Evolutionary conservation across 2,329 filamentous ascomycete genomes (phyloP).

Genomic region (Stachybotrys chartarum): DNA sequence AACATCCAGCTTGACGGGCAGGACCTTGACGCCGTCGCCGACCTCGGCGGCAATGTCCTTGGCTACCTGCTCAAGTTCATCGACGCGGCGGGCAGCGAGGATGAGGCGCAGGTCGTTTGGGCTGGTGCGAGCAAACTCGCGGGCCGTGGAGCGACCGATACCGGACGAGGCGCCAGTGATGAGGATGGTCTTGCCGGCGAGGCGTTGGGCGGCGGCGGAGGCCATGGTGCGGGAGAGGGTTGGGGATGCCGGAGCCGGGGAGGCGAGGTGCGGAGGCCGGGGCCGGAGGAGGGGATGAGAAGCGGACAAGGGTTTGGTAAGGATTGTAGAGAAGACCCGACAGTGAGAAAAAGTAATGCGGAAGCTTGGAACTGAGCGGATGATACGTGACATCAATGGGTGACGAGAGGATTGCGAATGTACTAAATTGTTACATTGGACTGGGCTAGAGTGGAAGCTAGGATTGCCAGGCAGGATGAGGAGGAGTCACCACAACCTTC

Average conservation of each 20-base stretch:
- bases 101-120: conserved; percentile 76
- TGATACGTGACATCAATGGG: neutral
- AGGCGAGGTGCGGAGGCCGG: conserved; percentile 4
- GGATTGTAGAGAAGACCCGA: neutral
- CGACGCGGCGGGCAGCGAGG: conserved; percentile 79
- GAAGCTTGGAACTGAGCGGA: neutral
- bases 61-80: conserved; percentile 69
- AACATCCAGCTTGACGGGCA: conserved; percentile 80
- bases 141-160: conserved; percentile 75
- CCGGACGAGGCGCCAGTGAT: conserved; percentile 91
- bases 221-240: conserved; percentile 29
- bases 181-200: conserved; percentile 86
- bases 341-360: neutral
- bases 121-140: conserved; percentile 85
- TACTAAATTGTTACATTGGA: no score
- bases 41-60: conserved; percentile 70
- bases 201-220: conserved; percentile 70
- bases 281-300: conserved; percentile 6
- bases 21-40: conserved; percentile 71
- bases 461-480: no score
- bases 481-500: no score
- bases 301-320: conserved; percentile 3
- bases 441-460: no score
- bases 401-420: no score
- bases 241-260: no score